These are phyloP conservation scores for Catunica adiposa DNA, from an alignment of 2,329 filamentous ascomycete species.

Conservation along the genomic window DNA sequence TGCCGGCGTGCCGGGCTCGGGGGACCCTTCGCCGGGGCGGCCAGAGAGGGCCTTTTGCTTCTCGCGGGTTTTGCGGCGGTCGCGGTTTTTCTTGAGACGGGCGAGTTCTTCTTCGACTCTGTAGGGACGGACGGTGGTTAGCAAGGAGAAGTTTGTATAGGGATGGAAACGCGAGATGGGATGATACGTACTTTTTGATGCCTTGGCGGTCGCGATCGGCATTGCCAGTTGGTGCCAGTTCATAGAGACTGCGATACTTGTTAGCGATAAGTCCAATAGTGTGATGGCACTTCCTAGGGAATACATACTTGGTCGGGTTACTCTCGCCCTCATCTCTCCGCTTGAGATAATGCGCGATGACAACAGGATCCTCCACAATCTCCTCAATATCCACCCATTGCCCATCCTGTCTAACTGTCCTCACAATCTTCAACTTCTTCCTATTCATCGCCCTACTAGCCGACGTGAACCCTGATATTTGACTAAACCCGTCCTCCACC, in stretches of 20 bases:
- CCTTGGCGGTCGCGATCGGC: constrained; percentile 34
- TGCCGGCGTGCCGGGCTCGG: constrained; percentile 28
- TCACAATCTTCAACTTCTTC: constrained; percentile 56
- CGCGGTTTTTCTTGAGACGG: constrained; percentile 79
- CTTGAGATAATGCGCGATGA: constrained; percentile 79
- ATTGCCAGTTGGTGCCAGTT: constrained; percentile 32
- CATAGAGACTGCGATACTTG: constrained; percentile 30
- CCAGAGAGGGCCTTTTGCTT: constrained; percentile 55
- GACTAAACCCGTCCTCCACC: constrained; percentile 63
- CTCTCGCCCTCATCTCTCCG: constrained; percentile 55
- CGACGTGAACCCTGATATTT: constrained; percentile 52
- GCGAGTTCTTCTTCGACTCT: constrained; percentile 53
- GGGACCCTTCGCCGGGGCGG: constrained; percentile 29
- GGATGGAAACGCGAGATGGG: neutral
- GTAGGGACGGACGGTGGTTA: neutral
- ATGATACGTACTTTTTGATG: constrained; percentile 24
- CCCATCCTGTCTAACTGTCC: constrained; percentile 35
- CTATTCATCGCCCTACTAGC: constrained; percentile 45
- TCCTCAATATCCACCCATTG: constrained; percentile 48
- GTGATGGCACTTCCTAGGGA: constrained; percentile 21
- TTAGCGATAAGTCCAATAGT: constrained; percentile 24
- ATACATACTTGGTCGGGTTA: constrained; percentile 52
- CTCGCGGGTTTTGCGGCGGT: constrained; percentile 75
- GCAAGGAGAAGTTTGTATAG: constrained; percentile 1
- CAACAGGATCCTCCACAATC: constrained; percentile 60